A percentile compares a stretch with the other conserved stretches of the same genome.
phyloP scores from a whole-genome alignment of 345 rosid species.

The Psidium guajava region DNA sequence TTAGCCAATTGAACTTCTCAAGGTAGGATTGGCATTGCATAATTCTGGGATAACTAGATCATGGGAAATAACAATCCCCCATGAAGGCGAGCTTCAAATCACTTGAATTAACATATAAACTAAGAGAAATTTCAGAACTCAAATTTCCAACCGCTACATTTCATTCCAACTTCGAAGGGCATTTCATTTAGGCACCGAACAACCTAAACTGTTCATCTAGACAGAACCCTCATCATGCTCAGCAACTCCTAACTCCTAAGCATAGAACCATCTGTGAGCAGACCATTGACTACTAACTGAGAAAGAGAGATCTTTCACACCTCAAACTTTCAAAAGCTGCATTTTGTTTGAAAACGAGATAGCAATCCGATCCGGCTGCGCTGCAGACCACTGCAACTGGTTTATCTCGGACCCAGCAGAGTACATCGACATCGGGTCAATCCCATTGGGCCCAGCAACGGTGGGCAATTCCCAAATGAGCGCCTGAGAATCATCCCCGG shows the following conservation, averaged over 20 bases:
- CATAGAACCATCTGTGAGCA: not conserved
- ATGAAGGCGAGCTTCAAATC: not conserved
- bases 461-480: slow-evolving; percentile 92
- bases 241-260: not conserved
- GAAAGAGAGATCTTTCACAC: not conserved
- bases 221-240: not conserved
- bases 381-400: slow-evolving; percentile 86
- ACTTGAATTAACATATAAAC: not conserved
- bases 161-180: not conserved
- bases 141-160: not conserved
- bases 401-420: slow-evolving; percentile 78
- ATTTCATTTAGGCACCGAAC: not conserved
- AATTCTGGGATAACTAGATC: not conserved
- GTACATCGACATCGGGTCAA: slow-evolving; percentile 85
- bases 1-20: not conserved
- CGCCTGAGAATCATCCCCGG: slow-evolving; percentile 77
- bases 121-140: not conserved
- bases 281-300: not conserved
- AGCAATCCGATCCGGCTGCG: slow-evolving; percentile 89
- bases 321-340: slow-evolving; percentile 92
- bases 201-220: not conserved
- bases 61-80: not conserved
- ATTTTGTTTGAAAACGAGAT: slow-evolving; percentile 70
- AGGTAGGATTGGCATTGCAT: not conserved
- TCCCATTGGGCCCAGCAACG: slow-evolving; percentile 87